Percentiles rank a stretch among this genome's conserved stretches.
Evolutionary conservation across 2,329 filamentous ascomycete species (phyloP).

Genomic region (Spiromastix sp.): DNA sequence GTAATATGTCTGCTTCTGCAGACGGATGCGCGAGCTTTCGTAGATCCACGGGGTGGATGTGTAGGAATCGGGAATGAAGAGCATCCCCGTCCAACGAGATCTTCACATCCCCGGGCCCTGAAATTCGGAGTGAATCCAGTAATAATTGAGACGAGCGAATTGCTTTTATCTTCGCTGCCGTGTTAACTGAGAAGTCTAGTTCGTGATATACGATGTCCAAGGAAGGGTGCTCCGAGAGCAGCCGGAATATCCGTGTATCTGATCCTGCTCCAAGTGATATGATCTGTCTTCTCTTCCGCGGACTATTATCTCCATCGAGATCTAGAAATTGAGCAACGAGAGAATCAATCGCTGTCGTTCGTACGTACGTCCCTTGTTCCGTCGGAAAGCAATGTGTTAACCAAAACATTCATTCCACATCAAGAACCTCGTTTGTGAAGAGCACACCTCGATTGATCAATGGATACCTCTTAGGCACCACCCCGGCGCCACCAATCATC

Average conservation of each 20-base stretch:
- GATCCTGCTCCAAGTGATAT: slow-evolving; percentile 89
- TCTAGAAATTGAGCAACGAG: slow-evolving; percentile 64
- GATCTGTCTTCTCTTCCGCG: slow-evolving; percentile 50
- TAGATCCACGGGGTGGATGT: slow-evolving; percentile 59
- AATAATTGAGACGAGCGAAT: slow-evolving; percentile 25
- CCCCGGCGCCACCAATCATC: slow-evolving; percentile 36
- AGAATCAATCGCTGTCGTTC: slow-evolving; percentile 71
- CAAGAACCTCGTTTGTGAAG: slow-evolving; percentile 9
- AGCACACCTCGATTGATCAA: slow-evolving; percentile 80
- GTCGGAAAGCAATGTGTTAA: not conserved
- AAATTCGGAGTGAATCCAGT: slow-evolving; percentile 21
- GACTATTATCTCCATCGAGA: slow-evolving; percentile 18
- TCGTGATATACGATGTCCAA: slow-evolving; percentile 69
- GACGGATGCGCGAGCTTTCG: slow-evolving; percentile 41
- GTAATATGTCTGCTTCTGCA: slow-evolving; percentile 22
- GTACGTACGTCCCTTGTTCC: slow-evolving; percentile 71
- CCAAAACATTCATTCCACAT: slow-evolving; percentile 1
- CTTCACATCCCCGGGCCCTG: slow-evolving; percentile 18
- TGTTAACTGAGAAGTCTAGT: slow-evolving; percentile 73
- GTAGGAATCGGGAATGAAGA: slow-evolving; percentile 38
- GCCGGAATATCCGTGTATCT: slow-evolving; percentile 76
- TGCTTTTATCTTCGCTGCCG: slow-evolving; percentile 50
- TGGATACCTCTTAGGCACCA: slow-evolving; percentile 56
- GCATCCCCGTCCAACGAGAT: slow-evolving; percentile 30
- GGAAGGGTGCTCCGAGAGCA: slow-evolving; percentile 43